Conservation (phyloP, 2,329 filamentous ascomycete species). For the Pseudocercospora pini-densiflorae region DNA sequence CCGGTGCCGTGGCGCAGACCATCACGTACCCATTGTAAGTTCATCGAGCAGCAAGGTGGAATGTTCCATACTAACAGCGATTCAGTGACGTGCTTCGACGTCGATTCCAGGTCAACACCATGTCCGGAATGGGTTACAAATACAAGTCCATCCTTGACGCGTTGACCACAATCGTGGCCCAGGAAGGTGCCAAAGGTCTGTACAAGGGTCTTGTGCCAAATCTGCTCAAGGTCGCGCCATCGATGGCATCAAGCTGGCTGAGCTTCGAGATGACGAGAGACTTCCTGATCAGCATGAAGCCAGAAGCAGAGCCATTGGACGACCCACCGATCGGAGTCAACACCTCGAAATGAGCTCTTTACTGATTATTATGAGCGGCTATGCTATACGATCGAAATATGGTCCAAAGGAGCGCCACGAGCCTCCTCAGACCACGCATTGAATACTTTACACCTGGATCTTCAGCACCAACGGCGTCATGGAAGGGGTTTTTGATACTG, state of each 20-base stretch:
- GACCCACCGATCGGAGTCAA: slow-evolving; percentile 19
- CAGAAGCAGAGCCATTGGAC: slow-evolving; percentile 21
- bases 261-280: slow-evolving; percentile 95
- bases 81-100: slow-evolving; percentile 84
- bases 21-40: slow-evolving; percentile 97
- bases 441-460: background rate
- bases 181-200: slow-evolving; percentile 83
- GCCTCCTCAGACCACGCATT: background rate
- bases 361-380: background rate
- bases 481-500: background rate
- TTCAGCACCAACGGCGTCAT: slow-evolving; percentile 3
- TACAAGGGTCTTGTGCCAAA: slow-evolving; percentile 98
- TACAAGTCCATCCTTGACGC: slow-evolving; percentile 89
- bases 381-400: background rate
- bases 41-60: background rate
- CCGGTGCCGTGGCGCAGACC: slow-evolving; percentile 95
- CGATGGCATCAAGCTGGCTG: slow-evolving; percentile 98
- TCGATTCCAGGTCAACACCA: slow-evolving; percentile 98
- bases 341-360: slow-evolving; percentile 11
- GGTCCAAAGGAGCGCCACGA: background rate
- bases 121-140: slow-evolving; percentile 97
- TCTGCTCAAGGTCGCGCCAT: slow-evolving; percentile 93
- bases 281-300: slow-evolving; percentile 63
- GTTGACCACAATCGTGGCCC: slow-evolving; percentile 75
- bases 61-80: background rate